A percentile compares a stretch with the other conserved stretches of the same genome.
phyloP scores from a whole-genome alignment of 2,329 filamentous ascomycete genomes.

The Sordariomycetes sp. region DNA sequence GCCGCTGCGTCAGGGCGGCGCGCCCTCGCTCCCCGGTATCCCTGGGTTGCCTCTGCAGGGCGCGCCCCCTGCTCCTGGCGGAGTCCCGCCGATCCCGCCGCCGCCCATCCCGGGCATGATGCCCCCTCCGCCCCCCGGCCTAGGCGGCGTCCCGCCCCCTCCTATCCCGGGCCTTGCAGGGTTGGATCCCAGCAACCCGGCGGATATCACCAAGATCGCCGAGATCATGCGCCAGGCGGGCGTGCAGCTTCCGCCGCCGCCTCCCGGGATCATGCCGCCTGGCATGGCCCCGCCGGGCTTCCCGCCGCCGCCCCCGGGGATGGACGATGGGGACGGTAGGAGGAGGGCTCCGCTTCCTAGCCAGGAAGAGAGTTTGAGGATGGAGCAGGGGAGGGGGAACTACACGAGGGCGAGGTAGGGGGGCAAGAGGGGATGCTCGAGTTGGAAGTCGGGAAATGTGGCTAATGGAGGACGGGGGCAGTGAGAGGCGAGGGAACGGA shows the following conservation, averaged over 20 bases:
- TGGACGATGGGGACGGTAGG: conserved; percentile 17
- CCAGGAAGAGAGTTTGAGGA: conserved; percentile 68
- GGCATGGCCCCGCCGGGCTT: conserved; percentile 23
- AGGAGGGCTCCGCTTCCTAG: conserved; percentile 63
- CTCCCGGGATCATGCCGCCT: conserved; percentile 32
- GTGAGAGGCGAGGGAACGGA: not conserved
- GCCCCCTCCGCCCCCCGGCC: conserved; percentile 38
- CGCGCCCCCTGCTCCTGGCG: not conserved
- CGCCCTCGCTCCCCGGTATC: conserved; percentile 40
- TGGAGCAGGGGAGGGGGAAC: conserved; percentile 57
- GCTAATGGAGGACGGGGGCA: not conserved
- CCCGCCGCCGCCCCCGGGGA: conserved; percentile 20
- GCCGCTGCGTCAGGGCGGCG: conserved; percentile 38
- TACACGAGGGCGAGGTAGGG: conserved; percentile 39
- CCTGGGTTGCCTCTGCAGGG: conserved; percentile 41
- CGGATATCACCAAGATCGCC: conserved; percentile 45
- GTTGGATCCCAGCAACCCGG: conserved; percentile 45
- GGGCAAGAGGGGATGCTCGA: not conserved
- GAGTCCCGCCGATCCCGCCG: conserved; percentile 8
- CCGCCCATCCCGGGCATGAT: conserved; percentile 33
- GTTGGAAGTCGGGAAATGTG: too few species aligned
- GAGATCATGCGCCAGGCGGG: conserved; percentile 55
- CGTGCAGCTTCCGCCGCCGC: conserved; percentile 42
- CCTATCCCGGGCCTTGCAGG: conserved; percentile 36
- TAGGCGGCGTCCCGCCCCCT: conserved; percentile 31